Percentiles rank a stretch among this genome's conserved stretches.
These are phyloP conservation scores for Penicillium angulare DNA, from an alignment of 495 filamentous ascomycete species.

Conservation along the genomic window DNA sequence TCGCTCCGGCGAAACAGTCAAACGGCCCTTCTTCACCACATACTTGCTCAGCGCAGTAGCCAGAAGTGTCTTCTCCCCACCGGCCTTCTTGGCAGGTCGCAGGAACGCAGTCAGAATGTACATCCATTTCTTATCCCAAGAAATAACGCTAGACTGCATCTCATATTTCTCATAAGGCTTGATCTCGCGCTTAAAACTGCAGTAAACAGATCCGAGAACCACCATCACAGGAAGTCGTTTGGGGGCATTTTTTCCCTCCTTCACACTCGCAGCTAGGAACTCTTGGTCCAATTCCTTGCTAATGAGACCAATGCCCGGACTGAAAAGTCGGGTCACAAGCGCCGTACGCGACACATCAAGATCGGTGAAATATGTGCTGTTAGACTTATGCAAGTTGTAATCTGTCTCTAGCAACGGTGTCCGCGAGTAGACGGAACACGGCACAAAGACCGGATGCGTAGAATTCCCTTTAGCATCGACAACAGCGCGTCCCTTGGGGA, in stretches of 20 bases:
- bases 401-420: slow-evolving; percentile 58
- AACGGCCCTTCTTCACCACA: slow-evolving; percentile 81
- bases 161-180: slow-evolving; percentile 64
- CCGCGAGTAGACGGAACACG: slow-evolving; percentile 52
- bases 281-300: slow-evolving; percentile 47
- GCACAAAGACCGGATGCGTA: slow-evolving; percentile 54
- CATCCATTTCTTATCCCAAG: slow-evolving; percentile 85
- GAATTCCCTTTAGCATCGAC: slow-evolving; percentile 31
- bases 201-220: slow-evolving; percentile 62
- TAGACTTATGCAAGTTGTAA: slow-evolving; percentile 71
- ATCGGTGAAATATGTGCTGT: slow-evolving; percentile 74
- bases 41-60: slow-evolving; percentile 82
- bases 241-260: slow-evolving; percentile 43
- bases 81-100: slow-evolving; percentile 39
- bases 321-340: slow-evolving; percentile 57
- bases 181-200: slow-evolving; percentile 67
- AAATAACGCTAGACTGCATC: slow-evolving; percentile 62
- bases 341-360: slow-evolving; percentile 67
- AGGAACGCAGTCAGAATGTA: slow-evolving; percentile 75
- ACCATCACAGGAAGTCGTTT: slow-evolving; percentile 48
- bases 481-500: slow-evolving; percentile 30
- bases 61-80: slow-evolving; percentile 57
- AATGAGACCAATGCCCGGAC: slow-evolving; percentile 53
- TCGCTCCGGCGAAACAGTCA: slow-evolving; percentile 81
- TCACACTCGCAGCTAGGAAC: slow-evolving; percentile 29